Conservation (phyloP, 176 grass and related monocot species). For the Musa acuminata region DNA sequence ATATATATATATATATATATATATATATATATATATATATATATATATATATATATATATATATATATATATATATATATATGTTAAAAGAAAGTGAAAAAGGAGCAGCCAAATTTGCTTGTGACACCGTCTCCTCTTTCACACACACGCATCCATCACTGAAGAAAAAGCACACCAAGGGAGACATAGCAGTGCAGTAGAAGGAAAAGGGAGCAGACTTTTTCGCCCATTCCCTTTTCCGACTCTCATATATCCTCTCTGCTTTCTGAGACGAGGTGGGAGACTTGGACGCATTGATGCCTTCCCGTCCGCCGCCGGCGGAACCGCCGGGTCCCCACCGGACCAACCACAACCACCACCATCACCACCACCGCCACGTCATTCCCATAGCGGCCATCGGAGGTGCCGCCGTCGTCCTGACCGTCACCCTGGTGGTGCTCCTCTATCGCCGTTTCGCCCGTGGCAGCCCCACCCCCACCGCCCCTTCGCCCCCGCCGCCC, state of each 20-base stretch:
- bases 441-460: constrained; percentile 36
- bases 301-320: constrained; percentile 13
- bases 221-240: background rate
- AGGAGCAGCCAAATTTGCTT: no score
- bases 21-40: no score
- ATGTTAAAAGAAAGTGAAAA: no score
- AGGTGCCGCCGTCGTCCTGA: constrained; percentile 3
- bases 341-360: background rate
- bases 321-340: background rate
- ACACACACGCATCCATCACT: no score
- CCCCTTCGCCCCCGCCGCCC: background rate
- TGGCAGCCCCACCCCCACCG: constrained; percentile 24
- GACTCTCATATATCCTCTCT: no score
- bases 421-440: constrained; percentile 25
- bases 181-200: no score
- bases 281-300: background rate
- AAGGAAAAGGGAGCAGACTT: background rate
- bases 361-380: background rate
- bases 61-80: no score
- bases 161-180: no score
- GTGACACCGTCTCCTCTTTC: no score
- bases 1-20: no score
- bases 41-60: no score
- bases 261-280: no score
- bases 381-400: constrained; percentile 6